phyloP scores from a whole-genome alignment of 257 asterid genomes.

The Scutellaria barbata region DNA sequence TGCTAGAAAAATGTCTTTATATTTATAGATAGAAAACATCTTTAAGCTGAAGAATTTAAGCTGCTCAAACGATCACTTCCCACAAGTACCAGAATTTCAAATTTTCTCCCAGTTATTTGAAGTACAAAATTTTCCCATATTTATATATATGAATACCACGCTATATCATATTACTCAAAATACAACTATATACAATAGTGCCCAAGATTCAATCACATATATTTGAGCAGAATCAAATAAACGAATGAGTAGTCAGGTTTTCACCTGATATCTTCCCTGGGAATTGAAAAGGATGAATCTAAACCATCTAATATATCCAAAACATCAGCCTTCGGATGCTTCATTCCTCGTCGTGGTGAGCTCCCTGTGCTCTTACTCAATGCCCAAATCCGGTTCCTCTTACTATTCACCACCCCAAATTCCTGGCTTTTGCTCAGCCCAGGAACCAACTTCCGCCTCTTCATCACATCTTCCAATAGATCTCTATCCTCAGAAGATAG shows the following conservation, averaged over 20 bases:
- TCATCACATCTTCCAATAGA: conserved; percentile 77
- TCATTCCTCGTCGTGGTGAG: conserved; percentile 61
- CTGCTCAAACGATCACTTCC: too few species aligned
- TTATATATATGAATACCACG: conserved; percentile 28
- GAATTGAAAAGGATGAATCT: conserved; percentile 56
- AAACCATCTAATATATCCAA: conserved; percentile 85
- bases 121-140: conserved; percentile 34
- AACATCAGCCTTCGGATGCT: conserved; percentile 51
- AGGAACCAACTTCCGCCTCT: conserved; percentile 55
- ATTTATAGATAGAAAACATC: too few species aligned
- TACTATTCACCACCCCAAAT: conserved; percentile 45
- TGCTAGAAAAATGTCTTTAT: too few species aligned
- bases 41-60: too few species aligned
- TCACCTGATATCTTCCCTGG: conserved; percentile 34
- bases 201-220: conserved; percentile 37
- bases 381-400: conserved; percentile 51
- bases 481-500: conserved; percentile 72
- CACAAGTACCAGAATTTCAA: conserved; percentile 16
- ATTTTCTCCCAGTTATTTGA: conserved; percentile 6
- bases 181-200: conserved; percentile 43
- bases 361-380: conserved; percentile 73
- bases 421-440: conserved; percentile 95
- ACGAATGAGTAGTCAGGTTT: conserved; percentile 32
- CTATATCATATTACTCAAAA: conserved; percentile 33
- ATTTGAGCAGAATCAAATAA: conserved; percentile 38